Evolutionary conservation across 257 asterid genomes (phyloP).

Genomic region (Perilla frutescens): DNA sequence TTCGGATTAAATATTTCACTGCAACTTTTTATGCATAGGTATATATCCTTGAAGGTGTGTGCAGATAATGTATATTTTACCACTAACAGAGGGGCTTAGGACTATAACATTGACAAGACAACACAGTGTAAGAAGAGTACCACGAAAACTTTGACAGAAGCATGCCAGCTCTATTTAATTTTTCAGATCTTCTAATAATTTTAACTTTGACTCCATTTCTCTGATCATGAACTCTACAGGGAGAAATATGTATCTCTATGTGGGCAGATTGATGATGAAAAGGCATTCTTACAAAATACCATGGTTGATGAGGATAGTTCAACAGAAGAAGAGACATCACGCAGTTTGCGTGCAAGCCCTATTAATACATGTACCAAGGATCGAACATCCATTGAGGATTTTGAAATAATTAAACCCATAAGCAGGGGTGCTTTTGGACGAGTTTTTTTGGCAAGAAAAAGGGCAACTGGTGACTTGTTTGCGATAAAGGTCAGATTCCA

Average conservation of each 20-base stretch:
- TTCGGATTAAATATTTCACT: constrained; percentile 16
- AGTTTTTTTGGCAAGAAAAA: constrained; percentile 89
- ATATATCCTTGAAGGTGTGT: constrained; percentile 19
- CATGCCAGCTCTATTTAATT: constrained; percentile 27
- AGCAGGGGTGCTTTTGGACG: constrained; percentile 99
- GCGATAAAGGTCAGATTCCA: constrained; percentile 83
- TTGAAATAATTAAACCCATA: constrained; percentile 97
- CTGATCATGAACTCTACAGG: constrained; percentile 59
- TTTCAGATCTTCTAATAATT: constrained; percentile 21
- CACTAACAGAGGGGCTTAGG: constrained; percentile 5
- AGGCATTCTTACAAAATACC: constrained; percentile 50
- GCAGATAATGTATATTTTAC: constrained; percentile 7
- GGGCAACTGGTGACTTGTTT: constrained; percentile 96
- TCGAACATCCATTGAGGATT: constrained; percentile 95
- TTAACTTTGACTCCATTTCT: constrained; percentile 32
- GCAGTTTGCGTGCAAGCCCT: constrained; percentile 95
- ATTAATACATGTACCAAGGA: constrained; percentile 80
- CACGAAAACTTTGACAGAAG: constrained; percentile 19
- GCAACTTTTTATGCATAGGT: not conserved
- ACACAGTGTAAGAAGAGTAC: constrained; percentile 26
- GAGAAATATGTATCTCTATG: constrained; percentile 90
- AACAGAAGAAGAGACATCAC: constrained; percentile 77
- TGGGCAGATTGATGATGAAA: constrained; percentile 92
- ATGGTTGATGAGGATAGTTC: constrained; percentile 73
- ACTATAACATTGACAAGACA: constrained; percentile 6